These are phyloP conservation scores for Solanum chacoense DNA, from an alignment of 305 asterid species.

Conservation along the genomic window DNA sequence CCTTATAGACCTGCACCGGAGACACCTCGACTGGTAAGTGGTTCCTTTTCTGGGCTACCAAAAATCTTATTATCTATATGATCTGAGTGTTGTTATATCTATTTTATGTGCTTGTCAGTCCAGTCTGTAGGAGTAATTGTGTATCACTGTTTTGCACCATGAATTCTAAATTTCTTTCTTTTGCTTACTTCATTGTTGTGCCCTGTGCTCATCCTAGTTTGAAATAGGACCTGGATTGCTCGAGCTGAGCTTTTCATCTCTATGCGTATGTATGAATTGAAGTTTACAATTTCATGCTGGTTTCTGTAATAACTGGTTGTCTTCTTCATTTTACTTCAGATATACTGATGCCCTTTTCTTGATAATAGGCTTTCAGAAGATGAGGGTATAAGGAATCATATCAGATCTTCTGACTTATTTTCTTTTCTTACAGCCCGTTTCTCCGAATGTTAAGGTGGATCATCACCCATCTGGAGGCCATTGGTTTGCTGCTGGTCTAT, in stretches of 20 bases:
- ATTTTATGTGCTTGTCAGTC: neutral
- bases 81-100: neutral
- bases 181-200: neutral
- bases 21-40: conserved; percentile 87
- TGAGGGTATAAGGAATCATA: neutral
- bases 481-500: conserved; percentile 99
- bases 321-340: neutral
- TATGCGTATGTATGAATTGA: neutral
- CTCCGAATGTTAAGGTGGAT: conserved; percentile 81
- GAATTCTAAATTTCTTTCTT: neutral
- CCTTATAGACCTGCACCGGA: conserved; percentile 86
- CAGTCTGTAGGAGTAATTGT: neutral
- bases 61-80: neutral
- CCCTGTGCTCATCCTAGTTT: neutral
- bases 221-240: neutral
- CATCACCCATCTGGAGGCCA: conserved; percentile 99
- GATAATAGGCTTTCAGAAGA: neutral
- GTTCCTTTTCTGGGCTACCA: neutral
- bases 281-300: neutral
- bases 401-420: neutral
- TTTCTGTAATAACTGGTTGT: neutral
- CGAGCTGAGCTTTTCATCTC: neutral
- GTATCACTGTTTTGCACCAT: neutral
- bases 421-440: conserved; percentile 52
- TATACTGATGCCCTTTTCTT: neutral